These are phyloP conservation scores for Debaryomyces tyrocola DNA, from an alignment of 805 yeast species.

Conservation along the genomic window DNA sequence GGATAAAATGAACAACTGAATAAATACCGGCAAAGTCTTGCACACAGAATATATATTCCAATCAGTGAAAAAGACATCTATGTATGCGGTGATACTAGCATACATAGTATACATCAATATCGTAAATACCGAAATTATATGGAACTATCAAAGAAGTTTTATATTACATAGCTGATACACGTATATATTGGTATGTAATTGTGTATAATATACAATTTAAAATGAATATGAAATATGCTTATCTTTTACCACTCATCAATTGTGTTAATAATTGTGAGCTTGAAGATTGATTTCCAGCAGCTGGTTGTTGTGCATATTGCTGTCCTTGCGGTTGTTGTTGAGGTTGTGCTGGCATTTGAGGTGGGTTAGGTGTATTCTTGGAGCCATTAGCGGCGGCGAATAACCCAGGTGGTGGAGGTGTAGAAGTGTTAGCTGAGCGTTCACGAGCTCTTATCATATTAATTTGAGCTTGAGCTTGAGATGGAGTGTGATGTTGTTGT, in stretches of 20 bases:
- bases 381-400: constrained; percentile 28
- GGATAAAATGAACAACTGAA: too few relatives aligned
- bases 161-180: background rate
- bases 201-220: constrained; percentile 3
- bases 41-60: too few relatives aligned
- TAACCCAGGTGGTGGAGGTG: constrained; percentile 79
- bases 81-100: too few relatives aligned
- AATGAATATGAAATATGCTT: constrained; percentile 4
- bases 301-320: constrained; percentile 12
- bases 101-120: too few relatives aligned
- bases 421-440: constrained; percentile 37
- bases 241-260: constrained; percentile 75
- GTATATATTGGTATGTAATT: background rate
- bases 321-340: constrained; percentile 11
- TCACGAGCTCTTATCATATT: constrained; percentile 31
- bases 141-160: background rate
- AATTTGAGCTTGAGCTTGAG: constrained; percentile 15
- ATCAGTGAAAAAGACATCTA: too few relatives aligned
- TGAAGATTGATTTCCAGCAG: constrained; percentile 40
- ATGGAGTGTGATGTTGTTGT: constrained; percentile 14
- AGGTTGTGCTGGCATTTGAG: constrained; percentile 1
- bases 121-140: too few relatives aligned
- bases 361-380: background rate
- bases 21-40: too few relatives aligned
- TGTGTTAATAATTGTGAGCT: constrained; percentile 83